Evolutionary conservation across 2,329 filamentous ascomycete species (phyloP).

Genomic region (Didymella lethalis): DNA sequence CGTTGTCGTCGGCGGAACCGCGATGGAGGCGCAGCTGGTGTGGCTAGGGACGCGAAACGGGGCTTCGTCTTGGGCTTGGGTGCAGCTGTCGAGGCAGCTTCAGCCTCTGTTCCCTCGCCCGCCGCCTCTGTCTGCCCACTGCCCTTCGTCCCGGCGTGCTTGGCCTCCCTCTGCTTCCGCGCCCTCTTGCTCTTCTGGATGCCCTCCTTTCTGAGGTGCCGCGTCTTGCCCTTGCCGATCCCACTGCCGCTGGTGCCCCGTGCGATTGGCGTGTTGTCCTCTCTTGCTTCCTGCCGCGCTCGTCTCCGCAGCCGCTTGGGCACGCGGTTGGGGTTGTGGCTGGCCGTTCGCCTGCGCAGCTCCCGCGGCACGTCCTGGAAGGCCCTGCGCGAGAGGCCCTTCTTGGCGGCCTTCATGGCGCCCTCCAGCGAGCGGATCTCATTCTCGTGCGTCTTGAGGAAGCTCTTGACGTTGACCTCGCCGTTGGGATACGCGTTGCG

Average conservation of each 20-base stretch:
- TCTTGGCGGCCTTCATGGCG: slow-evolving; percentile 79
- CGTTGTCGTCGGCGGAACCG: slow-evolving; percentile 87
- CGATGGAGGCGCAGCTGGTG: slow-evolving; percentile 66
- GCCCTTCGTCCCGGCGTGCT: slow-evolving; percentile 48
- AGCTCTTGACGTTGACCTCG: slow-evolving; percentile 83
- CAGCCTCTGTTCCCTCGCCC: neutral
- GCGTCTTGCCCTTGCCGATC: slow-evolving; percentile 51
- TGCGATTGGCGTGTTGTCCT: slow-evolving; percentile 89
- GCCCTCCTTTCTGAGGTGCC: slow-evolving; percentile 74
- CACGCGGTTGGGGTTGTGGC: slow-evolving; percentile 91
- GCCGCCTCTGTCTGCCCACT: slow-evolving; percentile 32
- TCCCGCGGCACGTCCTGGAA: slow-evolving; percentile 91
- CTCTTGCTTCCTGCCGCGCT: slow-evolving; percentile 77
- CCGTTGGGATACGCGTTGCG: slow-evolving; percentile 69
- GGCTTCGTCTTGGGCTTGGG: slow-evolving; percentile 65
- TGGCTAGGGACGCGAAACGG: slow-evolving; percentile 73
- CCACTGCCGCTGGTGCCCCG: slow-evolving; percentile 70
- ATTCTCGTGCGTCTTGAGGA: slow-evolving; percentile 84
- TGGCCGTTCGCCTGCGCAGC: slow-evolving; percentile 85
- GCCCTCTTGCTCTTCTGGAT: slow-evolving; percentile 74
- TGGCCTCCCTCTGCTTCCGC: slow-evolving; percentile 63
- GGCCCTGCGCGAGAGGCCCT: slow-evolving; percentile 70
- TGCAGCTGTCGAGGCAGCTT: slow-evolving; percentile 25
- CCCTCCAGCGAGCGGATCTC: slow-evolving; percentile 87
- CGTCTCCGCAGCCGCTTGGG: slow-evolving; percentile 76